phyloP scores from a whole-genome alignment of 192 early-diverging fungal genomes.

The Gamsiella multidivaricata region DNA sequence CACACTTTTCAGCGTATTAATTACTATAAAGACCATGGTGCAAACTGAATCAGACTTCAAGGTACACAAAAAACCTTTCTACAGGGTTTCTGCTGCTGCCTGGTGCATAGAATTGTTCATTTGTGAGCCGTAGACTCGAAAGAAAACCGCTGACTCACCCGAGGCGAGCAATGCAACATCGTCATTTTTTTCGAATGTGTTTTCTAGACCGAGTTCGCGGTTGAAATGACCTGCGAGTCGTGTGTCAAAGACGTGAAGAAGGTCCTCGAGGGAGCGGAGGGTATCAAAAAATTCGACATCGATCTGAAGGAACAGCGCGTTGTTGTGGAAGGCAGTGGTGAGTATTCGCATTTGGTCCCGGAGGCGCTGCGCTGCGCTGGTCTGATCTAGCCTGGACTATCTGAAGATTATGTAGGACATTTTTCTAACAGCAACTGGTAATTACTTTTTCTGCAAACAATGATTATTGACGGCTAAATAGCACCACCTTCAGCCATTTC shows the following conservation, averaged over 20 bases:
- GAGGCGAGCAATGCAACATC: too few relatives aligned
- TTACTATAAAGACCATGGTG: constrained; percentile 27
- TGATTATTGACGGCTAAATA: constrained; percentile 9
- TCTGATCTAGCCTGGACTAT: too few relatives aligned
- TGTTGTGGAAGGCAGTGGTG: constrained; percentile 76
- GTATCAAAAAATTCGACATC: constrained; percentile 73
- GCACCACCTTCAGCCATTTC: constrained; percentile 75
- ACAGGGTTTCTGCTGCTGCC: neutral
- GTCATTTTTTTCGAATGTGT: too few relatives aligned
- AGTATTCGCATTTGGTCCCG: neutral
- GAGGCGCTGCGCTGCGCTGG: neutral
- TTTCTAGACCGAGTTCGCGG: constrained; percentile 88
- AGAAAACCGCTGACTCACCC: too few relatives aligned
- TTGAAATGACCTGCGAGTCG: constrained; percentile 86
- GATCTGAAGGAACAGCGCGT: constrained; percentile 78
- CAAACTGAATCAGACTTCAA: constrained; percentile 35
- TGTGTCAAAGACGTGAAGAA: constrained; percentile 77
- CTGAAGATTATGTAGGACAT: too few relatives aligned
- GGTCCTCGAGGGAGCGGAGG: constrained; percentile 62
- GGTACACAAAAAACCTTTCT: constrained; percentile 2
- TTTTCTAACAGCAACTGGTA: too few relatives aligned
- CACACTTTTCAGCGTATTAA: neutral
- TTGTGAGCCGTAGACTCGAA: neutral
- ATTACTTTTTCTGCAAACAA: constrained; percentile 6
- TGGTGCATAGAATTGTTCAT: neutral